Evolutionary conservation across 202 grass and related monocot genomes (phyloP).

Genomic region (Panicum virgatum): DNA sequence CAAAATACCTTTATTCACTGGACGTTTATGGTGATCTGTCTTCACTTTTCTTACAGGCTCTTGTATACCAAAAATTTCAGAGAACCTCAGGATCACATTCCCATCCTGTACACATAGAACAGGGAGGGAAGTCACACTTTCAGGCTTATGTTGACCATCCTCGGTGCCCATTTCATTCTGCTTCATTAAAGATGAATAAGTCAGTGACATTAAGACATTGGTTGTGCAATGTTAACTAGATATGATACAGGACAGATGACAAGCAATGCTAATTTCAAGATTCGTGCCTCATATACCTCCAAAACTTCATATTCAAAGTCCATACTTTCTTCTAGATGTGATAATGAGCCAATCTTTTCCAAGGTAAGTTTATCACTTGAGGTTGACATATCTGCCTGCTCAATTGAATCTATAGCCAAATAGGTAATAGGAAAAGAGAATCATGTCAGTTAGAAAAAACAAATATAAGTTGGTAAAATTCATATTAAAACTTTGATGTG

Average conservation of each 20-base stretch:
- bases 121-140: constrained; percentile 63
- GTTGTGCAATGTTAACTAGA: background rate
- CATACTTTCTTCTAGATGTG: constrained; percentile 50
- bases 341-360: constrained; percentile 46
- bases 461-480: constrained; percentile 22
- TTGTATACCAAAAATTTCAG: constrained; percentile 92
- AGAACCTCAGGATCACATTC: constrained; percentile 78
- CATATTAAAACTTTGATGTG: constrained; percentile 7
- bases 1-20: constrained; percentile 58
- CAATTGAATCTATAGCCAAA: constrained; percentile 57
- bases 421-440: constrained; percentile 31
- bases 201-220: constrained; percentile 1
- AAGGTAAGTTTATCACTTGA: constrained; percentile 34
- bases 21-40: constrained; percentile 55
- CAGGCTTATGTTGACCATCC: constrained; percentile 53
- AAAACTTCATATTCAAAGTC: constrained; percentile 57
- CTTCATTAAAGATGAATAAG: constrained; percentile 20
- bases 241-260: background rate
- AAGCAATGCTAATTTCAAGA: constrained; percentile 25
- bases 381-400: constrained; percentile 41
- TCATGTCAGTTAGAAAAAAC: constrained; percentile 1
- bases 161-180: constrained; percentile 57
- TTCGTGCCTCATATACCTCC: constrained; percentile 50
- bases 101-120: constrained; percentile 88
- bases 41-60: constrained; percentile 70